Evolutionary conservation across 805 yeast genomes (phyloP), one percentile per base, ranked within the genome.

Genomic region (Wickerhamomyces strasburgensis): DNA sequence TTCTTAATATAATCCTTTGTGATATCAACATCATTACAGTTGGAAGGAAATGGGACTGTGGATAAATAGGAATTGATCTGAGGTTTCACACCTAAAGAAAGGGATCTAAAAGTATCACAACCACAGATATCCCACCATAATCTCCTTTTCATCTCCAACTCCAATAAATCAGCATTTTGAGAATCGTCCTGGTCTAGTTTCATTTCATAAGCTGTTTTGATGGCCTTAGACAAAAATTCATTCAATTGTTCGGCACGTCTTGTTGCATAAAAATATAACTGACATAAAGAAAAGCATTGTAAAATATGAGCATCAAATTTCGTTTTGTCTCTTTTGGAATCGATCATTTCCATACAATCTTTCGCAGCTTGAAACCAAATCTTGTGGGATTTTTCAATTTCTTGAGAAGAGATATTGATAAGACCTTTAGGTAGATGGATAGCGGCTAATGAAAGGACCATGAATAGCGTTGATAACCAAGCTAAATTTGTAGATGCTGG

Each of bases 41-140:
- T 61, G 6, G 60, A 48, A 4, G 62, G 64, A 34, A 53, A 51
- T 13, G 65, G 63, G 1, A 60, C 63, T 2, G 26, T 27, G 15
- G 60, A 51, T 17, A 31, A 29, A 29, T 49, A 52, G 5, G 57
- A 49, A 5, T 39, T 35, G 10, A 54, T 47, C 16, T 33, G 18
- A 5, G 58, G 58, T 33, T 47, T 51, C 1, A 38, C 42, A 27
- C 57, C 57, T 5, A 54, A 21, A 2, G 54, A 46, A 14, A 54
- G 30, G 0, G 57, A 45, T 29, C 54, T 49, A 38, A 44, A 54
- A 0, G 58, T 44, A 30, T 54, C 58, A 46, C 56, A 51, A 5
- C 57, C 55, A 43, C 56, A 51, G 17, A 54, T 49, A 33, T 51
- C 56, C 58, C 58, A 54, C 58, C 58, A 54, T 3, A 54, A 32